A percentile compares a stretch with the other conserved stretches of the same genome.
Evolutionary conservation across 148 eudicot species (phyloP).

Genomic region (Bassia scoparia): DNA sequence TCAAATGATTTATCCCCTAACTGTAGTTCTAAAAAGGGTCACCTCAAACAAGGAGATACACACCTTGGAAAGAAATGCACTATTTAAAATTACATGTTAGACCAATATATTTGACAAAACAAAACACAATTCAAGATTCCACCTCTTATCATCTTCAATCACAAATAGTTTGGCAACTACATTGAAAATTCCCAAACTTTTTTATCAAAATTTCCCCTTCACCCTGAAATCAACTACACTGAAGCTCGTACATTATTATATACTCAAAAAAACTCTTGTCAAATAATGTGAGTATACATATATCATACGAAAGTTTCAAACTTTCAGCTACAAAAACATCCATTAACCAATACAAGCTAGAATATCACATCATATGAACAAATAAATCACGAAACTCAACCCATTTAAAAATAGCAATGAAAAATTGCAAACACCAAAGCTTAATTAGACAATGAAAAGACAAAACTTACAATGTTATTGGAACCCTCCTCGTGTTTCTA

Average conservation of each 20-base stretch:
- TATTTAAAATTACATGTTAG: too few species aligned
- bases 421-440: not conserved
- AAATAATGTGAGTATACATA: too few species aligned
- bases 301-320: too few species aligned
- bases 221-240: too few species aligned
- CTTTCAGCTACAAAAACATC: not conserved
- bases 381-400: not conserved
- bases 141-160: not conserved
- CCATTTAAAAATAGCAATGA: not conserved
- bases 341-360: not conserved
- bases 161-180: too few species aligned
- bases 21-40: not conserved
- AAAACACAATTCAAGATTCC: not conserved
- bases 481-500: slow-evolving; percentile 58
- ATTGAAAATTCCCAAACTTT: too few species aligned
- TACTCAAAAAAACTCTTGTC: too few species aligned
- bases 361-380: not conserved
- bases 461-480: slow-evolving; percentile 49
- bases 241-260: too few species aligned
- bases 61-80: not conserved
- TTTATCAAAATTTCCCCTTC: too few species aligned
- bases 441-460: not conserved
- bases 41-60: not conserved
- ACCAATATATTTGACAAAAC: not conserved
- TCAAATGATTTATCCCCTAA: not conserved